Base-by-base conservation (phyloP, 352 stramenopile species). In the Nothophytophthora sp. region DNA sequence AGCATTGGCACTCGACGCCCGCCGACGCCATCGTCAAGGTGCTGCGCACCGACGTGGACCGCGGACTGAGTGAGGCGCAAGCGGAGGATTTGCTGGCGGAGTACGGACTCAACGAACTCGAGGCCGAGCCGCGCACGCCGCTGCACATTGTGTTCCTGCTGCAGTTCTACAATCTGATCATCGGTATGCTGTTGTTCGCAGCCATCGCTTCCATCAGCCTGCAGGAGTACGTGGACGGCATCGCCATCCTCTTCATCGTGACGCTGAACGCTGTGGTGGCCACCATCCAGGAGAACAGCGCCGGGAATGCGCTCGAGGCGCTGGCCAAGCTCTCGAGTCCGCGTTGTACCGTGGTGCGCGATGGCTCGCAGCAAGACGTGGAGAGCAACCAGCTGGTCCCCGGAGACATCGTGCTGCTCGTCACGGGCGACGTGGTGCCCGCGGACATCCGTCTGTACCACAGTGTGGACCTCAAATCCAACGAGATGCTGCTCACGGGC, bases 401-500 rank as follows among this genome's bases (percentile, higher is more conserved):
- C 0, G 91, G 88, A 16, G 77, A 86, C 37, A 38, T 90, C 11
- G 75, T 97, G 36, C 55, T 84, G 18, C 76, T 97, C 2, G 70
- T 70, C 20, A 92, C 85, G n/a, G 91, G 92, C 9, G 92, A 97
- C 49, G 88, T 96, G 37, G 84, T 98, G 33, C 86, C 89, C 0
- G 73, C 85, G 0, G 93, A 98, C 61, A 77, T 93, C 11, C 58
- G 88, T 7, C 69, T 98, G n/a, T 43, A 92, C 8, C 67, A 90
- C 29, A 93, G 86, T 37, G 76, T 74, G 6, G 60, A 82, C 23
- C 57, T 86, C 36, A 81, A 88, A 37, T 73, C 94, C 16, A 95
- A 98, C 61, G 90, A 98, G 73, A 96, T 88, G 46, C 81, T 83
- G 55, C 63, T 98, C 0, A 98, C 93, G 19, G 93, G 93, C 36